phyloP scores from a whole-genome alignment of 2,329 filamentous ascomycete species.

The Phaeoacremonium minimum region DNA sequence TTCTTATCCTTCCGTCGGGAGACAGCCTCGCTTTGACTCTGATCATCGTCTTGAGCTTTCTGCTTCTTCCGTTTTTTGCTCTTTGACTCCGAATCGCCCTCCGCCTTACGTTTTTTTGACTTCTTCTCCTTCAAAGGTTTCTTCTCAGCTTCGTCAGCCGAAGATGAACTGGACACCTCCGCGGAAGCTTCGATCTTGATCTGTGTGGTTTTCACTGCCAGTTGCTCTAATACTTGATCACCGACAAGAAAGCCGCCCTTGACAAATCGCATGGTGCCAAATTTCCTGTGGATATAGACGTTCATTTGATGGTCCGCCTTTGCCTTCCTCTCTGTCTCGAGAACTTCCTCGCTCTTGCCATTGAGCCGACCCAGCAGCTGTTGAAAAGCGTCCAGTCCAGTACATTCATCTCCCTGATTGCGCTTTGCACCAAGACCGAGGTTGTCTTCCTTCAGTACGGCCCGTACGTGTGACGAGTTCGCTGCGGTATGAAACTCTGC shows the following conservation, averaged over 20 bases:
- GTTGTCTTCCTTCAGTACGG: slow-evolving; percentile 84
- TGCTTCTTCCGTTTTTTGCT: no score
- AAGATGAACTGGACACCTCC: slow-evolving; percentile 5
- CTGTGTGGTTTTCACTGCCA: slow-evolving; percentile 22
- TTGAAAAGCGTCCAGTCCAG: slow-evolving; percentile 82
- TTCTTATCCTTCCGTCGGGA: slow-evolving; percentile 39
- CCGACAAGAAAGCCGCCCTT: slow-evolving; percentile 70
- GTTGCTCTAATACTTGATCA: slow-evolving; percentile 49
- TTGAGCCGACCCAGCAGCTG: slow-evolving; percentile 85
- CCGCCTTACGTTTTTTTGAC: slow-evolving; percentile 44
- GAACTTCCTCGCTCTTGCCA: slow-evolving; percentile 71
- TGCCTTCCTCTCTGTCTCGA: slow-evolving; percentile 65
- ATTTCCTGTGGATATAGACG: slow-evolving; percentile 70
- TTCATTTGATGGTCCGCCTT: slow-evolving; percentile 68
- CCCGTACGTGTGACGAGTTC: slow-evolving; percentile 80
- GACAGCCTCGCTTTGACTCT: no score
- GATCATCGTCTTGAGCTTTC: no score
- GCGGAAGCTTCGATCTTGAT: slow-evolving; percentile 17
- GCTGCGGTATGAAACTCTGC: slow-evolving; percentile 73
- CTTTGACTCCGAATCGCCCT: slow-evolving; percentile 37
- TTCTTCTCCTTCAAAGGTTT: slow-evolving; percentile 36
- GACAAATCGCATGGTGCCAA: slow-evolving; percentile 81
- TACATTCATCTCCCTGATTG: slow-evolving; percentile 71
- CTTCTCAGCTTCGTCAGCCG: slow-evolving; percentile 4
- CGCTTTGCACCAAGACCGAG: slow-evolving; percentile 82